These are phyloP conservation scores for Arabidopsis suecica DNA, from an alignment of 345 rosid species.

Conservation along the genomic window DNA sequence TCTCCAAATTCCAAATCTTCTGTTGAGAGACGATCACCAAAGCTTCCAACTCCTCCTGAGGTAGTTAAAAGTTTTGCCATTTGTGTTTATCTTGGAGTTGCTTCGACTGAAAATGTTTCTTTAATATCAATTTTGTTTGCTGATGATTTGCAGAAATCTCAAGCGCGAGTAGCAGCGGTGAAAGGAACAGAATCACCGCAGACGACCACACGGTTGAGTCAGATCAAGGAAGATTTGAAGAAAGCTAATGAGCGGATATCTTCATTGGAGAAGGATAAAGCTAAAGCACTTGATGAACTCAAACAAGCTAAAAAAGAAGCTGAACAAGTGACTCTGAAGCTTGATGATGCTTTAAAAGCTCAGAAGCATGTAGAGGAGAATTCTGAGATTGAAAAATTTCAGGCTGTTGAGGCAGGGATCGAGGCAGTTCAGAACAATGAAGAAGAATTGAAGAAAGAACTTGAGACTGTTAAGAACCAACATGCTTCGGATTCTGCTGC, in stretches of 20 bases:
- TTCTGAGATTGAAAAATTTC: constrained; percentile 88
- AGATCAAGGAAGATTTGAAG: constrained; percentile 85
- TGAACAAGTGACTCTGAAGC: constrained; percentile 75
- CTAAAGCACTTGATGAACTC: constrained; percentile 69
- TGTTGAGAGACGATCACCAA: constrained; percentile 69
- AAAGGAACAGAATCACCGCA: constrained; percentile 68
- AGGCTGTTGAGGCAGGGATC: constrained; percentile 90
- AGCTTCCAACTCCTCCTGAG: constrained; percentile 68
- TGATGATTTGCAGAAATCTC: constrained; percentile 66
- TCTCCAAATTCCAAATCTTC: constrained; percentile 70
- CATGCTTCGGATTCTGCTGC: constrained; percentile 84
- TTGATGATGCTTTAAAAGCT: constrained; percentile 83
- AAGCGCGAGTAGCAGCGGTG: constrained; percentile 46
- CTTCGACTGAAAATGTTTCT: neutral
- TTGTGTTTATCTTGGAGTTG: neutral
- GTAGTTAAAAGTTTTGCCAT: constrained; percentile 22
- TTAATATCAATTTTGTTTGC: constrained; percentile 21
- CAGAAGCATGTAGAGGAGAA: constrained; percentile 81
- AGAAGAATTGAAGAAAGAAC: constrained; percentile 83
- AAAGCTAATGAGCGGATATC: constrained; percentile 75
- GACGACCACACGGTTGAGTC: constrained; percentile 55
- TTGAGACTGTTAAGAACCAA: constrained; percentile 73
- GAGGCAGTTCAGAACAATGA: constrained; percentile 83
- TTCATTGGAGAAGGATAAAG: constrained; percentile 78
- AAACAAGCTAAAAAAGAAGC: constrained; percentile 70